Percentiles rank a stretch among this genome's conserved stretches.
These are phyloP conservation scores for Dictyostelium intermedium DNA, from an alignment of 78 protist species.

Conservation along the genomic window DNA sequence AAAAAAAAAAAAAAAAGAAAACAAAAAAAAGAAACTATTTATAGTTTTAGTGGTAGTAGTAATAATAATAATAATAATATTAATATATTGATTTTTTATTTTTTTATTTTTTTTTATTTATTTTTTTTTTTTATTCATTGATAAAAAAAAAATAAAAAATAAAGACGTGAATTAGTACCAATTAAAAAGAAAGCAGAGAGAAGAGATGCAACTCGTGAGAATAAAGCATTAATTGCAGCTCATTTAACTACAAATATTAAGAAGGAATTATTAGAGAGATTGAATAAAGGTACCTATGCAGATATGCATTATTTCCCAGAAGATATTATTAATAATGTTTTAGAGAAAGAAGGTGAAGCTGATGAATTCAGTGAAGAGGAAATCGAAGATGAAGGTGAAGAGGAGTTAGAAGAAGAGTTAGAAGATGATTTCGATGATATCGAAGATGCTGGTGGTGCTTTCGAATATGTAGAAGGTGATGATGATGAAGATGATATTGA, in stretches of 20 bases:
- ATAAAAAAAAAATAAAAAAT: too few species aligned
- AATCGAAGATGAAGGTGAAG: background rate
- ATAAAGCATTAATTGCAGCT: constrained; percentile 95
- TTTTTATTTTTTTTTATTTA: background rate
- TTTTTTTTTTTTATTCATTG: background rate
- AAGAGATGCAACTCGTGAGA: constrained; percentile 86
- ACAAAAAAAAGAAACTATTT: background rate
- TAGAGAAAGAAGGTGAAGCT: constrained; percentile 20
- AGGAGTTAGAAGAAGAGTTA: constrained; percentile 19
- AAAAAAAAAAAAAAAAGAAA: background rate
- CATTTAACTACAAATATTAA: constrained; percentile 87
- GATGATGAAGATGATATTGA: constrained; percentile 3
- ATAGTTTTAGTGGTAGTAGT: too few species aligned
- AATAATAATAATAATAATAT: too few species aligned
- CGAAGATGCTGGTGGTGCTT: background rate
- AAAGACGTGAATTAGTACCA: constrained; percentile 87
- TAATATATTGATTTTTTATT: background rate
- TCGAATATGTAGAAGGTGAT: background rate
- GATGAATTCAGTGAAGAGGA: constrained; percentile 22
- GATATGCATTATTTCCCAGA: constrained; percentile 59
- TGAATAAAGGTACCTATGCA: constrained; percentile 59
- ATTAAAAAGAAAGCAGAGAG: constrained; percentile 91
- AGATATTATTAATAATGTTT: constrained; percentile 14
- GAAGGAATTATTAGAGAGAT: constrained; percentile 91
- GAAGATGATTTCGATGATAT: background rate